phyloP scores from a whole-genome alignment of 1,284 basidiomycete genomes.

The Acaromyces ingoldii region DNA sequence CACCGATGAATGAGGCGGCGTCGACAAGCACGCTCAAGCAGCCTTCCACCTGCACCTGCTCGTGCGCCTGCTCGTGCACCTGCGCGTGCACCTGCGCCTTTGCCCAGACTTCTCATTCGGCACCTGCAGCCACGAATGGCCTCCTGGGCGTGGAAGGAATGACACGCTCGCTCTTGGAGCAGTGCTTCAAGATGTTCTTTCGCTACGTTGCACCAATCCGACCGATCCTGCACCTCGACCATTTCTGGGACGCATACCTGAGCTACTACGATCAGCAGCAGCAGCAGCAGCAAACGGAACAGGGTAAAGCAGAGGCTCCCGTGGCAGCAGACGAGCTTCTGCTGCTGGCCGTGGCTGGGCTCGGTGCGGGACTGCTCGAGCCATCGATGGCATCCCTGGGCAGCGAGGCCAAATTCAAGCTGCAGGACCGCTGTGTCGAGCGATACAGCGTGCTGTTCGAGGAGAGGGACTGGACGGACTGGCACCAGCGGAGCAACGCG shows the following conservation, averaged over 20 bases:
- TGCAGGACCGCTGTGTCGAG: neutral
- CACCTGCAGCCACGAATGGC: too few species aligned
- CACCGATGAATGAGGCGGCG: neutral
- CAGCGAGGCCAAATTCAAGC: neutral
- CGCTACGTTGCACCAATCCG: conserved; percentile 2
- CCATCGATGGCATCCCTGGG: neutral
- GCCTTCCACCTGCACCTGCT: neutral
- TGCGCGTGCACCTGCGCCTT: too few species aligned
- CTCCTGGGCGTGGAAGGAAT: neutral
- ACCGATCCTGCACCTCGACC: neutral
- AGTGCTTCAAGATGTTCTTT: neutral
- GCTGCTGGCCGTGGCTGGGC: neutral
- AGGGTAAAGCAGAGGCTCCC: too few species aligned
- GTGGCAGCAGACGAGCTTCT: neutral
- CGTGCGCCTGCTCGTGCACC: neutral
- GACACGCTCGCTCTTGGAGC: neutral
- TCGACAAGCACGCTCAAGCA: neutral
- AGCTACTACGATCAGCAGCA: neutral
- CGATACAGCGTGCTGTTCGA: neutral
- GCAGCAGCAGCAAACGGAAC: too few species aligned
- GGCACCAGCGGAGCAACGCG: neutral
- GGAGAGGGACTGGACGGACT: neutral
- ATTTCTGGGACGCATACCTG: neutral
- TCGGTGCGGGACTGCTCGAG: neutral
- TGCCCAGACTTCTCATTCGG: too few species aligned